phyloP scores from a whole-genome alignment of 2,329 filamentous ascomycete species.

The Chaetomiaceae sp. region DNA sequence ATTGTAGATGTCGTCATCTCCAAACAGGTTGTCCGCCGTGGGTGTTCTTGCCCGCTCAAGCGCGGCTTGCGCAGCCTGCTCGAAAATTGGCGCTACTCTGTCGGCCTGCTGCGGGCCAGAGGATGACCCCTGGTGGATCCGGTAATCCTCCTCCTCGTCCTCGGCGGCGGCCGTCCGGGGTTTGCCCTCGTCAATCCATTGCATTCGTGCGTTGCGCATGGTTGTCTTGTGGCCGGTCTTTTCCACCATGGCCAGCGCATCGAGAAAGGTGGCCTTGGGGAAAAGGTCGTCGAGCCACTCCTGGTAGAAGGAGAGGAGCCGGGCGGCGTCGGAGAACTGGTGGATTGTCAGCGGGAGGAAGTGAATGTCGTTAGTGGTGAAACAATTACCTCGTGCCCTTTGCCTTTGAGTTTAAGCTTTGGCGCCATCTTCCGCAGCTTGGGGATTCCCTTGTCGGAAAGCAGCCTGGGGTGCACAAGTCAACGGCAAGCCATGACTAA shows the following conservation, averaged over 20 bases:
- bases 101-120: conserved; percentile 27
- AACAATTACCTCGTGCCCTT: conserved; percentile 72
- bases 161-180: conserved; percentile 36
- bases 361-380: neutral
- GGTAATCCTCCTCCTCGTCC: conserved; percentile 30
- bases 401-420: conserved; percentile 77
- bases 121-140: conserved; percentile 14
- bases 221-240: conserved; percentile 82
- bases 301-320: conserved; percentile 85
- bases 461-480: conserved; percentile 50
- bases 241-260: conserved; percentile 84
- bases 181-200: conserved; percentile 77
- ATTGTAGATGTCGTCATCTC: conserved; percentile 50
- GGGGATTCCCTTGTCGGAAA: conserved; percentile 78
- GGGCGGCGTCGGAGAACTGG: conserved; percentile 76
- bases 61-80: conserved; percentile 18
- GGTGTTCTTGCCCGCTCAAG: conserved; percentile 30
- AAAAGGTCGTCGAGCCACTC: conserved; percentile 95
- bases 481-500: conserved; percentile 5
- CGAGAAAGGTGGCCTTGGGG: conserved; percentile 87
- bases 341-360: neutral
- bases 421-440: conserved; percentile 67
- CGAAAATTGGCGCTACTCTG: conserved; percentile 35
- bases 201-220: conserved; percentile 66
- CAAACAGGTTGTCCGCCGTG: conserved; percentile 32